Evolutionary conservation across 768 basidiomycete species (phyloP).

Genomic region (Lentinula sp.): DNA sequence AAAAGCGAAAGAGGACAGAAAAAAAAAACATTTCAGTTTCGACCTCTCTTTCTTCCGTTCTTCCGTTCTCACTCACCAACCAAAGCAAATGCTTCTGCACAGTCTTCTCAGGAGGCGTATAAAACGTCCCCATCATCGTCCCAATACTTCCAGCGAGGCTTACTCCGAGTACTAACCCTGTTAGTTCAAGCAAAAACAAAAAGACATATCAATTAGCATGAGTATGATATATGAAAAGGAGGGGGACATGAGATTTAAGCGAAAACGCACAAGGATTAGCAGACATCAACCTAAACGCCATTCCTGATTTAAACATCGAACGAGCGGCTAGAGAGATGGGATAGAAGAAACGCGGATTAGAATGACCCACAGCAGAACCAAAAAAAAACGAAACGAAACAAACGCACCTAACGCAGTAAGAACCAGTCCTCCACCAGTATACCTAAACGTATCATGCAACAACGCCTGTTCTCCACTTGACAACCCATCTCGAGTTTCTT

Average conservation of each 20-base stretch:
- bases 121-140: slow-evolving; percentile 77
- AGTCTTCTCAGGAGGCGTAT: slow-evolving; percentile 72
- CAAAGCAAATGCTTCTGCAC: slow-evolving; percentile 77
- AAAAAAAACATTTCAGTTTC: slow-evolving; percentile 8
- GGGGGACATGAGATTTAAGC: too few species aligned
- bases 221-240: background rate
- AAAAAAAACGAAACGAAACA: background rate
- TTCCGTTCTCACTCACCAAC: slow-evolving; percentile 43
- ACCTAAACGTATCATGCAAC: slow-evolving; percentile 75
- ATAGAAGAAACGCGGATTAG: background rate
- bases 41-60: background rate
- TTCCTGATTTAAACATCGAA: slow-evolving; percentile 64
- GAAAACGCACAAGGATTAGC: slow-evolving; percentile 68
- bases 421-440: slow-evolving; percentile 74
- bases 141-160: slow-evolving; percentile 78
- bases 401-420: slow-evolving; percentile 59
- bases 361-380: background rate
- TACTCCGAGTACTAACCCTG: slow-evolving; percentile 78
- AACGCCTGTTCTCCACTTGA: slow-evolving; percentile 57
- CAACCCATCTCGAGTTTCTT: slow-evolving; percentile 70
- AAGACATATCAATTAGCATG: too few species aligned
- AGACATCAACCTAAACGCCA: slow-evolving; percentile 70
- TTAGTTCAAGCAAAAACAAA: background rate
- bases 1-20: background rate
- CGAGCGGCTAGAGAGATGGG: slow-evolving; percentile 37